A percentile compares a stretch with the other conserved stretches of the same genome.
These are phyloP conservation scores for Solanum clarkiae DNA, from an alignment of 257 asterid species.

Conservation along the genomic window DNA sequence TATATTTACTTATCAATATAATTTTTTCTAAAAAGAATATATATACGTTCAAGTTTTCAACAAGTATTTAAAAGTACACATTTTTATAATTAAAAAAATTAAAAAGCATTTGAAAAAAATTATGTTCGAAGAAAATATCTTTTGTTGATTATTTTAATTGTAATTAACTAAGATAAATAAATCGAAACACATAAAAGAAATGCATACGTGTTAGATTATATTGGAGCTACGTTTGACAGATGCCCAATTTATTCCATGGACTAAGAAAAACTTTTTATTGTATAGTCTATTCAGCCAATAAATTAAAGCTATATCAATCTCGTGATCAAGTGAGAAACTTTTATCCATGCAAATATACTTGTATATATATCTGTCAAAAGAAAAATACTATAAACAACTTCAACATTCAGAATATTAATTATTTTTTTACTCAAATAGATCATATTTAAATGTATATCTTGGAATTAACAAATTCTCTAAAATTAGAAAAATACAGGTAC, in stretches of 20 bases:
- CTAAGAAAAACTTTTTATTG: not conserved
- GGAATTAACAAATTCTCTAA: conserved; percentile 32
- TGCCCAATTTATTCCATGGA: not conserved
- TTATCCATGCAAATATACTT: not conserved
- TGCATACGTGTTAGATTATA: not conserved
- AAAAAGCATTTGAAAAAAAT: too few species aligned
- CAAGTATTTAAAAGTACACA: not conserved
- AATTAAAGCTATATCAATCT: not conserved
- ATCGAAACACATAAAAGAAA: not conserved
- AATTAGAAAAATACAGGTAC: conserved; percentile 18
- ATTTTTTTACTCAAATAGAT: conserved; percentile 18
- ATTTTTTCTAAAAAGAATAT: too few species aligned
- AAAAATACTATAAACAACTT: not conserved
- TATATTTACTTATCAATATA: too few species aligned
- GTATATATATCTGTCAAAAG: conserved; percentile 9
- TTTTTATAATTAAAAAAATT: too few species aligned
- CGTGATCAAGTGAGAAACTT: not conserved
- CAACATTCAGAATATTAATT: not conserved
- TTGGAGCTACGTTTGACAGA: not conserved
- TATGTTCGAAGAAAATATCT: too few species aligned
- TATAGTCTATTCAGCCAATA: not conserved
- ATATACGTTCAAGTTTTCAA: not conserved
- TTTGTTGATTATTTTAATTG: not conserved
- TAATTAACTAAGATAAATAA: not conserved
- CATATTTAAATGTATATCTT: conserved; percentile 24